Evolutionary conservation across 1,139 yeast genomes (phyloP).

Genomic region (Diutina sp.): DNA sequence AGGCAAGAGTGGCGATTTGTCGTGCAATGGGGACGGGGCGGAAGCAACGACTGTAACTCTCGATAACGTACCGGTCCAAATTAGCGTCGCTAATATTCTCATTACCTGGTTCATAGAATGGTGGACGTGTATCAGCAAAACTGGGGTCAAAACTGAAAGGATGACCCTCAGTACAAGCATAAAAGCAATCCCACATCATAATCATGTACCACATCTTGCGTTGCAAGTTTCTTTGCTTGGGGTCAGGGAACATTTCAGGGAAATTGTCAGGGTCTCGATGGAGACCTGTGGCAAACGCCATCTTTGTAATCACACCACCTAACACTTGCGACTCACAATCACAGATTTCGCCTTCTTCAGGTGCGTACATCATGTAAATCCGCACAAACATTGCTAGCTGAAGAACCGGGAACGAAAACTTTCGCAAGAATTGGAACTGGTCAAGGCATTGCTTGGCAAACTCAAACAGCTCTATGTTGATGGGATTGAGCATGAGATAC

Average conservation of each 20-base stretch:
- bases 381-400: conserved; percentile 8
- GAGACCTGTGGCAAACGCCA: conserved; percentile 35
- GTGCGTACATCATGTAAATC: conserved; percentile 8
- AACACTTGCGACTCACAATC: conserved; percentile 12
- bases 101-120: background rate
- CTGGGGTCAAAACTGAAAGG: conserved; percentile 16
- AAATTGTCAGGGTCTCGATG: conserved; percentile 24
- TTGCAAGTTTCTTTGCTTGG: conserved; percentile 22
- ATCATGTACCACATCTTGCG: conserved; percentile 45
- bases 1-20: background rate
- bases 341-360: conserved; percentile 9
- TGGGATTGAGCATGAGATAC: conserved; percentile 25
- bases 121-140: conserved; percentile 18
- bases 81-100: background rate
- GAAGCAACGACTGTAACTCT: conserved; percentile 7
- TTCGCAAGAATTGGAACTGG: conserved; percentile 23
- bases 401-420: conserved; percentile 10
- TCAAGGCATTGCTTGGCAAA: conserved; percentile 15
- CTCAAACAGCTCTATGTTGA: conserved; percentile 18
- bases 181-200: conserved; percentile 17
- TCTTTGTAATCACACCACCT: conserved; percentile 22
- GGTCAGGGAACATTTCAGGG: conserved; percentile 12
- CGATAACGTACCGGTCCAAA: background rate
- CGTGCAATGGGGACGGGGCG: background rate
- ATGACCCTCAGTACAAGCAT: conserved; percentile 25